These are phyloP conservation scores for Myrica gale DNA, from an alignment of 306 rosid species.

Conservation along the genomic window DNA sequence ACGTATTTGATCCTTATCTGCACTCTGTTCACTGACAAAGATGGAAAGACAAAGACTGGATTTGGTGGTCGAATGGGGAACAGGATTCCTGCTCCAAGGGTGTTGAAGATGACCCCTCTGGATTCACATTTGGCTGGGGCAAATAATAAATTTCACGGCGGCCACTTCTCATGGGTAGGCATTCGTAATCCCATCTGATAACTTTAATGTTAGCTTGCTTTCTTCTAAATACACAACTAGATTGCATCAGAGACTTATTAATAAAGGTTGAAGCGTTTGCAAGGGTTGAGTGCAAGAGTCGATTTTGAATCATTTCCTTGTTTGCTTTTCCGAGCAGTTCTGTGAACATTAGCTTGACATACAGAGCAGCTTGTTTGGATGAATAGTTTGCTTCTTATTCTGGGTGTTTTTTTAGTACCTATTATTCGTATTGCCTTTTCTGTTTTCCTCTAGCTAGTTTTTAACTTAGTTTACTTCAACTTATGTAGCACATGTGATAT, in stretches of 20 bases:
- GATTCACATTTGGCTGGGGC: constrained; percentile 91
- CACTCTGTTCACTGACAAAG: constrained; percentile 80
- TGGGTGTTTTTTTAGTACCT: neutral
- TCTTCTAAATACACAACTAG: no score
- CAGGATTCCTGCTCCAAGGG: constrained; percentile 77
- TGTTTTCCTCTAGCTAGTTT: neutral
- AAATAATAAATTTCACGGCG: constrained; percentile 76
- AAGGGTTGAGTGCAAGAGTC: neutral
- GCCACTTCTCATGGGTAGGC: constrained; percentile 94
- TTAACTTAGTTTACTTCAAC: neutral
- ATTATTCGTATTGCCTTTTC: neutral
- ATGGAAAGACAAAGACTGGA: constrained; percentile 85
- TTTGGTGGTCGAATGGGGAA: constrained; percentile 87
- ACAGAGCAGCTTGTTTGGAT: neutral
- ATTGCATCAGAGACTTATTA: no score
- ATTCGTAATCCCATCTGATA: neutral
- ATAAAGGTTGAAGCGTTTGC: neutral
- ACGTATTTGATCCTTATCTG: constrained; percentile 81
- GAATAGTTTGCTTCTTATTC: neutral
- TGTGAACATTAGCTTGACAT: neutral
- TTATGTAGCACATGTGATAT: constrained; percentile 1
- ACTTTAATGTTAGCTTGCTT: no score
- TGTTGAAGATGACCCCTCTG: constrained; percentile 82
- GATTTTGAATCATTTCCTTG: neutral
- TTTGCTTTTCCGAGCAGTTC: neutral